Conservation (phyloP, 176 grass and related monocot genomes). For the Oryza officinalis region DNA sequence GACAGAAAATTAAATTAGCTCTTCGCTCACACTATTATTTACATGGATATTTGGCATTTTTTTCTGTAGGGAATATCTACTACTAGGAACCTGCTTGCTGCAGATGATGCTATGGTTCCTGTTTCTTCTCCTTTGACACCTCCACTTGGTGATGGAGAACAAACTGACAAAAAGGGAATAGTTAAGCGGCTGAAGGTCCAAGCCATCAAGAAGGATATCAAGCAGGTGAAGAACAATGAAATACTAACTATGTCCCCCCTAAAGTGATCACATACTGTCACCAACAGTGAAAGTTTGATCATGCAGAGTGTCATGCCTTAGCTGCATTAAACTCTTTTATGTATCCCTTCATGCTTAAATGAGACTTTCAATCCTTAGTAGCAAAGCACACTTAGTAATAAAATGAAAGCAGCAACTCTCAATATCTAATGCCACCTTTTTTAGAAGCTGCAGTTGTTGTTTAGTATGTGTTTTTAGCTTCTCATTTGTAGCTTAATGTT, state of each 20-base stretch:
- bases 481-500: background rate
- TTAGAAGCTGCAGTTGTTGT: background rate
- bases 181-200: conserved; percentile 62
- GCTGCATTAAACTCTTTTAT: background rate
- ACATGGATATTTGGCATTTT: background rate
- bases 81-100: conserved; percentile 58
- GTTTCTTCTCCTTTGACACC: conserved; percentile 84
- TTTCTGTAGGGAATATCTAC: conserved; percentile 67
- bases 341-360: background rate
- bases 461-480: background rate
- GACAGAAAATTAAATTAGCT: background rate
- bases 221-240: conserved; percentile 50
- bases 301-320: background rate
- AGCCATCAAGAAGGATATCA: conserved; percentile 84
- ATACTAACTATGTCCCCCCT: background rate
- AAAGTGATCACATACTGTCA: background rate
- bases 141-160: conserved; percentile 37
- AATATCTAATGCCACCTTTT: background rate
- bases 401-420: background rate
- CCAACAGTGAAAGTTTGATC: background rate
- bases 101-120: conserved; percentile 72
- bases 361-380: background rate
- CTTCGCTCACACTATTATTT: conserved; percentile 16
- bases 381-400: background rate
- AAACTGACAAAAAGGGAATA: conserved; percentile 48